phyloP scores from a whole-genome alignment of 2,329 filamentous ascomycete species.

The Fusarium fracticaudum region DNA sequence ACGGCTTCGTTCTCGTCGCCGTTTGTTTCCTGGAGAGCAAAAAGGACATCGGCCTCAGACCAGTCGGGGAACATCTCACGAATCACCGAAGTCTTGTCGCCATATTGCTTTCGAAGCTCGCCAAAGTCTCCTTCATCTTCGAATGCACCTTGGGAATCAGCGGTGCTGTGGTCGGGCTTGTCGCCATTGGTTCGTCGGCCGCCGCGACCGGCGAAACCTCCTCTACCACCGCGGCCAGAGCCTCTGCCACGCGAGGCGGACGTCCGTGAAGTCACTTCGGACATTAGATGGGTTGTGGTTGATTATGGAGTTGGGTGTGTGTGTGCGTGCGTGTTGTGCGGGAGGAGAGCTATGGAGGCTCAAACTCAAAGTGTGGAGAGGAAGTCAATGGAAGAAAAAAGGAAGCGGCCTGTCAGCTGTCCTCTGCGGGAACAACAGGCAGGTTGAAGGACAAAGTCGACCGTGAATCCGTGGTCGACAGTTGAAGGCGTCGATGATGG shows the following conservation, averaged over 20 bases:
- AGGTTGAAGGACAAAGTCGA: constrained; percentile 46
- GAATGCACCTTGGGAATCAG: constrained; percentile 66
- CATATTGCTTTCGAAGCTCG: constrained; percentile 90
- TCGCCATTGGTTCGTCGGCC: constrained; percentile 82
- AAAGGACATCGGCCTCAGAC: constrained; percentile 94
- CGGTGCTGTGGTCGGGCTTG: constrained; percentile 64
- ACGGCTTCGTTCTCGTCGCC: constrained; percentile 80
- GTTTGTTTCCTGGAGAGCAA: constrained; percentile 88
- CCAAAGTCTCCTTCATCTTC: constrained; percentile 91
- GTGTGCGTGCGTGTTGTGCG: constrained; percentile 34
- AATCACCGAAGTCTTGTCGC: constrained; percentile 79
- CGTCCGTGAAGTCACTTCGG: constrained; percentile 89
- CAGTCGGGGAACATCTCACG: constrained; percentile 95
- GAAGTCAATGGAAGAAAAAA: constrained; percentile 36
- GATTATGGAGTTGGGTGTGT: constrained; percentile 45
- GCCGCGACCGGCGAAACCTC: constrained; percentile 76
- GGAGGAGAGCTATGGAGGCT: constrained; percentile 43
- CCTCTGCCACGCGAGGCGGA: constrained; percentile 88
- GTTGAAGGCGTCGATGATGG: constrained; percentile 44
- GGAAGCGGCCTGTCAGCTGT: constrained; percentile 50
- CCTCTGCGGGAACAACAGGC: constrained; percentile 50
- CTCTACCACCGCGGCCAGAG: constrained; percentile 85
- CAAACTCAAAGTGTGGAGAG: constrained; percentile 45
- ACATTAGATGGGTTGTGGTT: constrained; percentile 73
- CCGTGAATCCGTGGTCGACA: constrained; percentile 45